Conservation (phyloP, 2,329 filamentous ascomycete genomes). For the Sporothrix mexicana region DNA sequence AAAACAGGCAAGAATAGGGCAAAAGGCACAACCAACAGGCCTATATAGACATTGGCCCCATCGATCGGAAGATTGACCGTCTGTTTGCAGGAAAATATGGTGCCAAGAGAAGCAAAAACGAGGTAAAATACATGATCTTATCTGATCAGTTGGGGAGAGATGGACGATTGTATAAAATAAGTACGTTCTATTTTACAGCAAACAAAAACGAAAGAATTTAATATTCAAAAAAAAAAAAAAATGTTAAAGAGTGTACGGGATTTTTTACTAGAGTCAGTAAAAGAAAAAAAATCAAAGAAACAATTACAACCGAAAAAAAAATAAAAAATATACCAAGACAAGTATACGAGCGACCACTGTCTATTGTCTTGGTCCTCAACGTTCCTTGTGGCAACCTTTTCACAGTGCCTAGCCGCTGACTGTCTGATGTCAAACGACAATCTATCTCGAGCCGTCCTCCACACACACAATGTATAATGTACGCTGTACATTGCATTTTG, state of each 20-base stretch:
- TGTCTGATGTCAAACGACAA: not conserved
- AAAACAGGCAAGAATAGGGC: not conserved
- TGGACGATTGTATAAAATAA: not conserved
- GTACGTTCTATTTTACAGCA: not conserved
- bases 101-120: not conserved
- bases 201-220: no score
- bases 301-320: no score
- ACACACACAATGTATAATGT: not conserved
- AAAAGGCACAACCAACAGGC: not conserved
- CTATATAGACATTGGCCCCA: not conserved
- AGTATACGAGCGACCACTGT: no score
- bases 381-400: not conserved
- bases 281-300: not conserved
- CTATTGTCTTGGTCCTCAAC: not conserved
- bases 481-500: no score
- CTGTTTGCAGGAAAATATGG: not conserved
- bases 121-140: not conserved
- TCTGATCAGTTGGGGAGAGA: not conserved
- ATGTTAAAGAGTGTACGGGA: not conserved
- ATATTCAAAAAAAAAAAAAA: not conserved
- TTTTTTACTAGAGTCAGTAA: no score
- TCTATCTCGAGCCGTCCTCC: not conserved
- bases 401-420: not conserved
- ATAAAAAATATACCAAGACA: no score
- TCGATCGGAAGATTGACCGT: constrained; percentile 7